These are phyloP conservation scores for Davidsoniella neocaledoniae DNA, from an alignment of 2,329 filamentous ascomycete species.

Conservation along the genomic window DNA sequence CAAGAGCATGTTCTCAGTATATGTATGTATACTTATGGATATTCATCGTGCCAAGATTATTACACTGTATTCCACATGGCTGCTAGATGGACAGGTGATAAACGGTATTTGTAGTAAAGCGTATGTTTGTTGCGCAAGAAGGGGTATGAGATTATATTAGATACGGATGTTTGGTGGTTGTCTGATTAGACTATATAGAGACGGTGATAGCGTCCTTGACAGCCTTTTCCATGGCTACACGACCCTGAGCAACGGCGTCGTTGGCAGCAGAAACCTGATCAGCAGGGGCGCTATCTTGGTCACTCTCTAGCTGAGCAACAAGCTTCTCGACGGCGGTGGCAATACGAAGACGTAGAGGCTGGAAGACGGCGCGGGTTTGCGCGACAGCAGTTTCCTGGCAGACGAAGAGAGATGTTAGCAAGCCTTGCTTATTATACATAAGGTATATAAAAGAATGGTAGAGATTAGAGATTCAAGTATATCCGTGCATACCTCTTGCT, in stretches of 20 bases:
- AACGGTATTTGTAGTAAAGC: no score
- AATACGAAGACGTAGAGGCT: constrained; percentile 54
- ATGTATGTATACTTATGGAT: no score
- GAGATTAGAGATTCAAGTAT: not conserved
- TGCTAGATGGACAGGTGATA: no score
- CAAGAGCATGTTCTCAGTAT: no score
- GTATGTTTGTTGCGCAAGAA: no score
- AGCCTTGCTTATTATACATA: not conserved
- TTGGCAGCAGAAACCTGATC: constrained; percentile 40
- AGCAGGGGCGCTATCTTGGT: constrained; percentile 27
- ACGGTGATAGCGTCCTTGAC: constrained; percentile 6
- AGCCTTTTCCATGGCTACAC: constrained; percentile 18
- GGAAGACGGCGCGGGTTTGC: constrained; percentile 75
- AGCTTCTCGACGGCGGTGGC: constrained; percentile 53
- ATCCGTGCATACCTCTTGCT: constrained; percentile 56
- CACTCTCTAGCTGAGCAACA: constrained; percentile 57
- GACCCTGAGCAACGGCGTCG: constrained; percentile 33
- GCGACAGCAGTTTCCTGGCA: constrained; percentile 49
- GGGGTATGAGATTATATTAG: no score
- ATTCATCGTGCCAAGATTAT: no score
- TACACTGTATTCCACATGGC: no score
- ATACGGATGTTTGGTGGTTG: no score
- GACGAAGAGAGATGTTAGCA: constrained; percentile 5
- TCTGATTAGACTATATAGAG: not conserved
- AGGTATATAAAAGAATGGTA: not conserved